Evolutionary conservation across 2,329 filamentous ascomycete species (phyloP).

Genomic region (Exophiala lecanii-corni): DNA sequence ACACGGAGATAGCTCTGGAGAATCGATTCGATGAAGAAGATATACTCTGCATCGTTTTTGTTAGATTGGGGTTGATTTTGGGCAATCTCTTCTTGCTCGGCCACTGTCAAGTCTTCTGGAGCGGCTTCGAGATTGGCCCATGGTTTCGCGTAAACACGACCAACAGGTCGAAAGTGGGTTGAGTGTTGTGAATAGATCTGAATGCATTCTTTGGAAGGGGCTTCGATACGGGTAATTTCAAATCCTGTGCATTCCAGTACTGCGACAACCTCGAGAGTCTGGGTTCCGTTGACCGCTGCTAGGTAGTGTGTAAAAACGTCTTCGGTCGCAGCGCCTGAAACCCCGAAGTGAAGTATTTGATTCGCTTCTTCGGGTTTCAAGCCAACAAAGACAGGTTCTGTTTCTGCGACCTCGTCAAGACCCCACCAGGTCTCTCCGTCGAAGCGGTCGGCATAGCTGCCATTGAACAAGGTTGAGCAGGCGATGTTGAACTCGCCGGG

Average conservation of each 20-base stretch:
- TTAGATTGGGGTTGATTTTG: conserved; percentile 14
- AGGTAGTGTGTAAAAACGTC: conserved; percentile 37
- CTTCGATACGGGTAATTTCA: conserved; percentile 54
- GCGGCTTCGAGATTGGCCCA: conserved; percentile 44
- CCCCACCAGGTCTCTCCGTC: conserved; percentile 39
- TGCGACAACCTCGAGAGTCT: conserved; percentile 39
- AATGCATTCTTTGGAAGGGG: conserved; percentile 41
- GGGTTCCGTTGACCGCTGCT: conserved; percentile 30
- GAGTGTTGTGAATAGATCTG: conserved; percentile 46
- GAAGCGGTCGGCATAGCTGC: conserved; percentile 43
- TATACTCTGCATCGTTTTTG: conserved; percentile 36
- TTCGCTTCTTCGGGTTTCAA: conserved; percentile 45
- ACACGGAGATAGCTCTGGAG: conserved; percentile 54
- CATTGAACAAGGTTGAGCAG: conserved; percentile 64
- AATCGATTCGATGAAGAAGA: conserved; percentile 65
- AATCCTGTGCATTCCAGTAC: conserved; percentile 53
- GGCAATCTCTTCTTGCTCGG: conserved; percentile 24
- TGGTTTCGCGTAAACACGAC: conserved; percentile 49
- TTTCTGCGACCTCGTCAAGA: conserved; percentile 27
- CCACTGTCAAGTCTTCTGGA: conserved; percentile 34
- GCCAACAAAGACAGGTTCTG: conserved; percentile 29
- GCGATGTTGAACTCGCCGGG: conserved; percentile 80
- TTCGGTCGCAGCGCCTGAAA: conserved; percentile 45
- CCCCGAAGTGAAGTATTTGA: conserved; percentile 47
- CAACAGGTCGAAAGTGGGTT: conserved; percentile 46